Base-by-base conservation (phyloP, 306 rosid genomes). In the Astragalus membranaceus region DNA sequence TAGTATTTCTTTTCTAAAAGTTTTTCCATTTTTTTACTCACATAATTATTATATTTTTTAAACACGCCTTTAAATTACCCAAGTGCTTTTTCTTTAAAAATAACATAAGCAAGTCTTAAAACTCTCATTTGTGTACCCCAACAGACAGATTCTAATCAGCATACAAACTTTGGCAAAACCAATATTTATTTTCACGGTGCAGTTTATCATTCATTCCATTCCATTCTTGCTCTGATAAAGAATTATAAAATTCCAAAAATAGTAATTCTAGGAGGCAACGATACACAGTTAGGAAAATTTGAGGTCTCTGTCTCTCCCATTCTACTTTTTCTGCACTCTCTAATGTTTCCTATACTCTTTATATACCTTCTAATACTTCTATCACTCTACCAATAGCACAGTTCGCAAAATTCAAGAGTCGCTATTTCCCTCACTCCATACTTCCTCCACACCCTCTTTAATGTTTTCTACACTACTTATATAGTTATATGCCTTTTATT, bases 191-290 rank as follows among this genome's bases (percentile, higher is more conserved):
- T 23, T 61, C 57, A 53, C 13, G 32, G 50, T 30, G 23, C 14
- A 77, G 36, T 53, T 61, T 49, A 36, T 50, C 67, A 72, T 57
- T 72, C n/a, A n/a, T n/a, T n/a, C n/a, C 36, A 73, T 30, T 69
- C 44, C 64, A 32, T 56, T 59, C 32, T 63, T 69, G 14, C 56
- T 49, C 53, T 49, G 52, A 61, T 12, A 52, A 67, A 48, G 68
- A 78, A 78, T 13, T 11, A 46, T 64, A 35, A 57, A 56, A 74
- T 37, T 64, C 32, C 9, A 43, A 42, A 73, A 29, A 14, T 36
- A 53, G 14, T n/a, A 54, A 74, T 47, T 11, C 39, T 44, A 64
- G 26, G 37, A 33, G 6, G 6, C 5, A 33, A 33, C 6, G 4
- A 33, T 33, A 33, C 37, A 33, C 37, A n/a, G n/a, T n/a, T n/a